Evolutionary conservation across 768 basidiomycete species (phyloP).

Genomic region (Amanita jacksonii): DNA sequence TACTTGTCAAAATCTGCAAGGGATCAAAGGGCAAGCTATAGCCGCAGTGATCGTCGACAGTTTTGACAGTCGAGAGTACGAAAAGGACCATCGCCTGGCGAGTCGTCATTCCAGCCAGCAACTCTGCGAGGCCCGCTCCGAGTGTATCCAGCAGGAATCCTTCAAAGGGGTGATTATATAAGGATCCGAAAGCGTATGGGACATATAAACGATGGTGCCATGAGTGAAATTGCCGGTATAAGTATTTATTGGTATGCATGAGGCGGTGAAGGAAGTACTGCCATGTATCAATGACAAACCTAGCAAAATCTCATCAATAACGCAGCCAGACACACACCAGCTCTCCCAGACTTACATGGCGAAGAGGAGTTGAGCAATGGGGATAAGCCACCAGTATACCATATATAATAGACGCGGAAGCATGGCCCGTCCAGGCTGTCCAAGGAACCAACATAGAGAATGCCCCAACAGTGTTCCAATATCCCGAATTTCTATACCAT

Average conservation of each 20-base stretch:
- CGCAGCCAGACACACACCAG: no score
- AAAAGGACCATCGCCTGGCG: slow-evolving; percentile 86
- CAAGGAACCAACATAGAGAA: slow-evolving; percentile 28
- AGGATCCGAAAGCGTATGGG: slow-evolving; percentile 91
- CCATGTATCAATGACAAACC: slow-evolving; percentile 95
- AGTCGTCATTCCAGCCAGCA: slow-evolving; percentile 52
- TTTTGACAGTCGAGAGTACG: slow-evolving; percentile 76
- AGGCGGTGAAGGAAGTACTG: slow-evolving; percentile 93
- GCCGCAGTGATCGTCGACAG: slow-evolving; percentile 93
- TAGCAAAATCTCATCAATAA: no score
- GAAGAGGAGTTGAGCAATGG: slow-evolving; percentile 55
- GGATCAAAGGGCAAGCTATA: slow-evolving; percentile 90
- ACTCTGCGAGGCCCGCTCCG: slow-evolving; percentile 73
- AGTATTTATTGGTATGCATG: slow-evolving; percentile 85
- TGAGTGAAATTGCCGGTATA: slow-evolving; percentile 89
- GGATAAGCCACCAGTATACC: slow-evolving; percentile 92
- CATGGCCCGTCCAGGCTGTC: slow-evolving; percentile 31
- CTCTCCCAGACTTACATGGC: slow-evolving; percentile 50
- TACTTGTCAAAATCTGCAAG: slow-evolving; percentile 71
- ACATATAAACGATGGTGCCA: slow-evolving; percentile 95
- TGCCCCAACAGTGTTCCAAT: slow-evolving; percentile 31
- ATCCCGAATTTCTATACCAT: slow-evolving; percentile 33
- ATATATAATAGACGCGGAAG: slow-evolving; percentile 39
- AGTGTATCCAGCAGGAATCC: slow-evolving; percentile 84
- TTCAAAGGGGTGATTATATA: slow-evolving; percentile 97